A percentile compares a stretch with the other conserved stretches of the same genome.
phyloP scores from a whole-genome alignment of 495 filamentous ascomycete genomes.

The Aspergillus ellipticus region DNA sequence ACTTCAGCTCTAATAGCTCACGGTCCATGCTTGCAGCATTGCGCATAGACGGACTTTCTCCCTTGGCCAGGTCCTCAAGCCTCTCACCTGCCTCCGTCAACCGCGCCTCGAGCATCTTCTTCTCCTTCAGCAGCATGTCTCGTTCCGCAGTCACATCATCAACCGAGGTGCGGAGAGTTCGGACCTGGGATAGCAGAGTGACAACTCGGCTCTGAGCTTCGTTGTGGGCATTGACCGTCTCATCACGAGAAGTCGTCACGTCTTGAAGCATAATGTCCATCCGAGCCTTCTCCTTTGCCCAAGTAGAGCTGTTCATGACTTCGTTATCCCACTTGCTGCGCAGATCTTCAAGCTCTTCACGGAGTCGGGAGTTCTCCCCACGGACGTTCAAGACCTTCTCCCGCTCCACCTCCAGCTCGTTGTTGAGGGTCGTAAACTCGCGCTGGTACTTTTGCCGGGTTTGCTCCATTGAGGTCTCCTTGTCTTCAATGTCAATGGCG shows the following conservation, averaged over 20 bases:
- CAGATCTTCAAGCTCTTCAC: conserved; percentile 92
- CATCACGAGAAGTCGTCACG: conserved; percentile 82
- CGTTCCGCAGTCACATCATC: conserved; percentile 86
- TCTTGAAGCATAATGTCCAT: conserved; percentile 90
- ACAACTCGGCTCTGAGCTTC: conserved; percentile 93
- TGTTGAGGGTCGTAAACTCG: conserved; percentile 82
- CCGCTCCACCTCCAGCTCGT: conserved; percentile 88
- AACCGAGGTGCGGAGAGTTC: conserved; percentile 73
- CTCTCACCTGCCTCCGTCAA: conserved; percentile 82
- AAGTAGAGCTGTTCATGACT: conserved; percentile 94
- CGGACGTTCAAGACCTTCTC: conserved; percentile 74
- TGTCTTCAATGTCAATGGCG: conserved; percentile 95
- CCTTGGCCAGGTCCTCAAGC: conserved; percentile 84
- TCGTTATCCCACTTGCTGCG: conserved; percentile 98
- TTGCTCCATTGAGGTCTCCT: conserved; percentile 93
- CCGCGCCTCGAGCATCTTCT: conserved; percentile 83
- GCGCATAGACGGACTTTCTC: conserved; percentile 84
- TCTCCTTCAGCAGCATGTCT: conserved; percentile 82
- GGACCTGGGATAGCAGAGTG: conserved; percentile 84
- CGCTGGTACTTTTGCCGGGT: conserved; percentile 95
- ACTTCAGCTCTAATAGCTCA: conserved; percentile 87
- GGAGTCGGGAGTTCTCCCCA: conserved; percentile 66
- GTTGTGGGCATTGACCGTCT: conserved; percentile 88
- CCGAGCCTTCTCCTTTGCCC: conserved; percentile 95
- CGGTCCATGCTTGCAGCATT: conserved; percentile 88